Base-by-base conservation (phyloP, 768 basidiomycete genomes). In the Megacollybia marginata region DNA sequence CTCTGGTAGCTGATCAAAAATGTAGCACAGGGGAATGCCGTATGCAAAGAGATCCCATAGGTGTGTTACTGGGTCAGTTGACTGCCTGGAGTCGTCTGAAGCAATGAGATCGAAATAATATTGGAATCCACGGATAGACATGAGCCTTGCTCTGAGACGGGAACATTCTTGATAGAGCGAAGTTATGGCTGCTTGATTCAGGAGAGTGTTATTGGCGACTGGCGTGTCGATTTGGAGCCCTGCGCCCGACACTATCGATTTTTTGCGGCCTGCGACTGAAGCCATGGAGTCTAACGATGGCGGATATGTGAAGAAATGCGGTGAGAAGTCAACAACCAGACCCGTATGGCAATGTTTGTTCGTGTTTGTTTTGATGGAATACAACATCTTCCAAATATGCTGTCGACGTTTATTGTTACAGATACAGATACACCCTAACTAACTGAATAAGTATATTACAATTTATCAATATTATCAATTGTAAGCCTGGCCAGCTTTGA, bases 121-220 rank as follows among this genome's bases (percentile, higher is more conserved):
- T 53, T 76, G 63, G 55, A 93, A 93, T 57, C 80, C 78, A 54
- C 76, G 79, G 53, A 93, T 81, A 62, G 86, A 85, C 69, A 86
- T 73, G 62, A 93, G 83, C 57, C 85, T 82, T 43, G 77, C 72
- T 53, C 88, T 77, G 47, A 93, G 76, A 52, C 82, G 71, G 5
- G 87, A 86, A 68, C 90, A 92, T 80, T 91, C 88, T 68, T 92
- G 91, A 71, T 92, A 93, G 67, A 93, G 86, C 35, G 90, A 91
- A 23, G 88, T 85, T 11, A 87, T 85, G n/a, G 91, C 88, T 45
- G 88, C 76, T 68, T 92, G 90, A 72, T 92, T 92, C 74, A 92
- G 89, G 53, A 90, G 84, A 46, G 85, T 90, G 73, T 87, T 90
- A 62, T 82, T 81, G 58, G 81, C 80, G 59, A 83, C 75, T 40